A percentile compares a stretch with the other conserved stretches of the same genome.
phyloP scores from a whole-genome alignment of 805 yeast species.

The Zygoascus ofunaensis region DNA sequence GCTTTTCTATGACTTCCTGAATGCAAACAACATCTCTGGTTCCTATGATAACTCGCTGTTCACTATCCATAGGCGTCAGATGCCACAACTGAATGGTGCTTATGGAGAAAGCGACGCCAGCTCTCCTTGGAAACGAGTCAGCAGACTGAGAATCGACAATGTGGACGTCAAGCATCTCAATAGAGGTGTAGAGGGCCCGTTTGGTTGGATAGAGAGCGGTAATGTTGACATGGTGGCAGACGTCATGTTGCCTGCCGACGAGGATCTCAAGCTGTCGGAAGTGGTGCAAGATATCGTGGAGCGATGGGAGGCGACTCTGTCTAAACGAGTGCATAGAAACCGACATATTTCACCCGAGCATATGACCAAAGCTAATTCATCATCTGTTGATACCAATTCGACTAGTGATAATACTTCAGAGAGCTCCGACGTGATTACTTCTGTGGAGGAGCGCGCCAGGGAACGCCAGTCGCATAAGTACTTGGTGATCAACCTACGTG shows the following conservation, averaged over 20 bases:
- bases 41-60: conserved; percentile 88
- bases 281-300: conserved; percentile 32
- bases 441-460: conserved; percentile 22
- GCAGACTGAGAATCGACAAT: conserved; percentile 76
- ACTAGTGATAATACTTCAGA: too few species aligned
- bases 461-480: conserved; percentile 38
- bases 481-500: conserved; percentile 69
- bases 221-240: conserved; percentile 91
- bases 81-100: conserved; percentile 28
- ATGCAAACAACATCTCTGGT: conserved; percentile 80
- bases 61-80: conserved; percentile 75
- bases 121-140: conserved; percentile 49
- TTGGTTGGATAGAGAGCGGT: conserved; percentile 94
- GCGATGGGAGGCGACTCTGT: conserved; percentile 30
- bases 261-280: conserved; percentile 36
- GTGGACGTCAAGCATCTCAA: conserved; percentile 82
- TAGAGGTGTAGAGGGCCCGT: conserved; percentile 80
- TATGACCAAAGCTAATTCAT: conserved; percentile 2
- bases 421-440: conserved; percentile 20
- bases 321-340: background rate
- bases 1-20: conserved; percentile 80
- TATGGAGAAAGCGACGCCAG: conserved; percentile 11
- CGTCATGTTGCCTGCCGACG: conserved; percentile 66
- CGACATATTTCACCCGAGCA: background rate
- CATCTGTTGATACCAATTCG: conserved; percentile 5